phyloP scores from a whole-genome alignment of 2,329 filamentous ascomycete species.

The Calonectria henricotiae region DNA sequence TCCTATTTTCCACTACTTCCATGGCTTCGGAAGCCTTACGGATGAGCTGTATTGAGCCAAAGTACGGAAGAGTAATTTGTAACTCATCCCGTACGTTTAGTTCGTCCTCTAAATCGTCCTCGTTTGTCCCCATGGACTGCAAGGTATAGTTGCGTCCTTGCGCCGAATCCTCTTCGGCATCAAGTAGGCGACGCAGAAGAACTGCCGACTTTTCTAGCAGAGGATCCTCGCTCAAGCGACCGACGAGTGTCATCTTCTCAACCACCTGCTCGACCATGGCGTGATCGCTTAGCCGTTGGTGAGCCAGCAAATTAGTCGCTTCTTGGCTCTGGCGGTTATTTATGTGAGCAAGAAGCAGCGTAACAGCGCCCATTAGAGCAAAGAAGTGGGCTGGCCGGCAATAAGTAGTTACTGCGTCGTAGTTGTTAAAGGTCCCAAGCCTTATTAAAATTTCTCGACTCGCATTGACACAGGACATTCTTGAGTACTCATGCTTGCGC shows the following conservation, averaged over 20 bases:
- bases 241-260: slow-evolving; percentile 25
- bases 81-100: not conserved
- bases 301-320: slow-evolving; percentile 6
- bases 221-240: not conserved
- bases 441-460: slow-evolving; percentile 28
- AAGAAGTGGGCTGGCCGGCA: slow-evolving; percentile 31
- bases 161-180: not conserved
- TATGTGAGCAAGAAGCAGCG: slow-evolving; percentile 31
- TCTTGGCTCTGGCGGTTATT: not conserved
- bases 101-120: not conserved
- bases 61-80: slow-evolving; percentile 16
- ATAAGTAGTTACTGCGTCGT: slow-evolving; percentile 23
- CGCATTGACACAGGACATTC: slow-evolving; percentile 27
- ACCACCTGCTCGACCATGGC: slow-evolving; percentile 31
- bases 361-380: slow-evolving; percentile 30
- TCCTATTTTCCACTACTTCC: no score
- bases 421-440: slow-evolving; percentile 23
- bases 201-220: not conserved
- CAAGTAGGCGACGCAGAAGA: not conserved
- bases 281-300: slow-evolving; percentile 30
- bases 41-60: not conserved
- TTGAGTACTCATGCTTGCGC: slow-evolving; percentile 24
- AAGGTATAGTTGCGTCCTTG: not conserved
- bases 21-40: not conserved
- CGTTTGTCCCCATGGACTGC: not conserved